Base-by-base conservation (phyloP, 306 rosid genomes). In the Cyamopsis tetragonoloba region DNA sequence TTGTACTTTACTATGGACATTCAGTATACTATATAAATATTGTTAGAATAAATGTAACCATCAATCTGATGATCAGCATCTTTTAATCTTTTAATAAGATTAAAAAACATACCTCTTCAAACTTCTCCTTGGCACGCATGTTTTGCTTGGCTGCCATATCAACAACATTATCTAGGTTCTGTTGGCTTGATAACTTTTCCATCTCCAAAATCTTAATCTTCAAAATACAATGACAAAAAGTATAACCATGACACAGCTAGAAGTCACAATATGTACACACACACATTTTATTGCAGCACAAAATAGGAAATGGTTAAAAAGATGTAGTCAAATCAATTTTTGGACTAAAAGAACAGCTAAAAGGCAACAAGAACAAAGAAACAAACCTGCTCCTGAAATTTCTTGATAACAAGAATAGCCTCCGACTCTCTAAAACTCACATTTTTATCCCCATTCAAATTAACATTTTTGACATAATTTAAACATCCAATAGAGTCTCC, bases 341-440 rank as follows among this genome's bases (percentile, higher is more conserved):
- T 12, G 47, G 2, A 20, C 63, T 22, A 26, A 64, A 42, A 13
- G 15, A 20, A 48, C 18, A 19, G 49, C 41, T 58, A 30, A 34
- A 49, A 23, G 31, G 5, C 31, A 31, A 14, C 13, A 19, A 20
- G 24, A 70, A 34, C 30, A 41, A 38, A 30, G 42, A 38, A 47
- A 54, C 23, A 49, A 31, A 89, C 97, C 91, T 91, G 89, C 60
- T 89, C 97, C 86, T 89, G 91, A 82, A 93, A 97, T 66, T 82
- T 77, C 79, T 89, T 86, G 75, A 89, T 93, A 69, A 89, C 85
- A 74, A 84, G 76, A 80, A 86, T 84, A 60, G 91, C 83, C 56
- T 93, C 97, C 0, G 84, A 75, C 67, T 84, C 96, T 73, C 86
- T 77, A 62, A 67, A 34, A 75, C 72, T 76, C 7, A 58, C 71